Percentiles rank a stretch among this genome's conserved stretches.
These are phyloP conservation scores for Solanum hybrid DNA, from an alignment of 305 asterid genomes.

Conservation along the genomic window DNA sequence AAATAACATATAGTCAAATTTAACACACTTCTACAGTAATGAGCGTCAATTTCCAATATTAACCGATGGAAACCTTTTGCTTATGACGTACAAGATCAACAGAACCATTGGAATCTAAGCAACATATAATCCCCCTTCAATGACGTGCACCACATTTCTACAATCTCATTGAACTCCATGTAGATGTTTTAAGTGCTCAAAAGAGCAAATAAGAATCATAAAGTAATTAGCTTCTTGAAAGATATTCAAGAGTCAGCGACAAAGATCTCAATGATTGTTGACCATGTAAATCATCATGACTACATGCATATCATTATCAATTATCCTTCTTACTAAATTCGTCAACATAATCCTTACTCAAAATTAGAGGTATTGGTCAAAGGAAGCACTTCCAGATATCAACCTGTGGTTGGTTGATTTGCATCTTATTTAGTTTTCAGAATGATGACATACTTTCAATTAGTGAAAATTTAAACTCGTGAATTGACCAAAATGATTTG, in stretches of 20 bases:
- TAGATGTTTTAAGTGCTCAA: neutral
- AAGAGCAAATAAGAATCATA: neutral
- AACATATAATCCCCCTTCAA: neutral
- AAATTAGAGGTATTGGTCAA: neutral
- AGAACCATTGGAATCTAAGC: neutral
- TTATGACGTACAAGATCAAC: neutral
- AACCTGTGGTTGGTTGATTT: neutral
- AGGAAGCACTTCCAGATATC: neutral
- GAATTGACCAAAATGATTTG: neutral
- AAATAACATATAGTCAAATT: neutral
- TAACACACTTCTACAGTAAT: neutral
- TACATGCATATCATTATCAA: neutral
- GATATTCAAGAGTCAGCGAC: neutral
- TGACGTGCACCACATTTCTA: neutral
- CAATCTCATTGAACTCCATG: neutral
- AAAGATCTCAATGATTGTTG: neutral
- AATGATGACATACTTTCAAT: neutral
- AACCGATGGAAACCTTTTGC: neutral
- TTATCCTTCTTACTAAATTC: neutral
- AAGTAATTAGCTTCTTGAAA: neutral
- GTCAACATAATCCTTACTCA: neutral
- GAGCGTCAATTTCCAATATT: neutral
- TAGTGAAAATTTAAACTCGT: neutral
- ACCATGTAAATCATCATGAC: neutral
- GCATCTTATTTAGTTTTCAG: neutral